Percentiles rank a stretch among this genome's conserved stretches.
These are phyloP conservation scores for Nicotiana tomentosiformis DNA, from an alignment of 257 asterid species.

Conservation along the genomic window DNA sequence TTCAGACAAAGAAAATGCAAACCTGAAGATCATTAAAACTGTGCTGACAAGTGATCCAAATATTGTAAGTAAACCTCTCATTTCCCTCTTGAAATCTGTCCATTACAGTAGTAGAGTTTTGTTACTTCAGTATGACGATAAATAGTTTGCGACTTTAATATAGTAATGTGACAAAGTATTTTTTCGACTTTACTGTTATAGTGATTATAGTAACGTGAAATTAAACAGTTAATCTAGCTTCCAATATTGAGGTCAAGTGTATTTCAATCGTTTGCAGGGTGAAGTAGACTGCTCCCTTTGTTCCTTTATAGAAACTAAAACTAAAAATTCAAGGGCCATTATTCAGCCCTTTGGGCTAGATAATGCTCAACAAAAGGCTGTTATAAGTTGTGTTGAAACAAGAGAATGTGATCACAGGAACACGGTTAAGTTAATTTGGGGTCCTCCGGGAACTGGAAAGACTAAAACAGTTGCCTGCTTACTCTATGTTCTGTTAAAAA, in stretches of 20 bases:
- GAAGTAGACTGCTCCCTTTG: constrained; percentile 30
- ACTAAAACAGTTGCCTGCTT: constrained; percentile 39
- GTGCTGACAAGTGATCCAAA: constrained; percentile 20
- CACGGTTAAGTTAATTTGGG: constrained; percentile 42
- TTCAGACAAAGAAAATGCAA: constrained; percentile 6
- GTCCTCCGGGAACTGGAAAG: constrained; percentile 56
- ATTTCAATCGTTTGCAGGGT: constrained; percentile 12
- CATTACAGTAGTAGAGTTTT: background rate
- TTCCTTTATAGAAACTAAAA: background rate
- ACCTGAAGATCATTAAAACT: constrained; percentile 21
- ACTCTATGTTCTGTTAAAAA: constrained; percentile 17
- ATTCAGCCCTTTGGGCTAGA: constrained; percentile 18
- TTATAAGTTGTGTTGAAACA: constrained; percentile 26
- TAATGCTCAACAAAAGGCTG: constrained; percentile 36
- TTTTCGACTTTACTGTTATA: background rate
- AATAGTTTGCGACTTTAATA: background rate
- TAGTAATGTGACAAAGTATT: background rate
- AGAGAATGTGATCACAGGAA: constrained; percentile 27
- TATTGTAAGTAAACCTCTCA: constrained; percentile 15
- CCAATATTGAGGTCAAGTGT: background rate
- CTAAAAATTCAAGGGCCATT: background rate
- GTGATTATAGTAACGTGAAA: background rate
- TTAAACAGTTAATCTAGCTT: background rate
- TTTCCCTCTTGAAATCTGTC: too few species aligned
- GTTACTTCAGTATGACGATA: too few species aligned